phyloP scores from a whole-genome alignment of 768 basidiomycete genomes.

The Daedaleopsis nitida region DNA sequence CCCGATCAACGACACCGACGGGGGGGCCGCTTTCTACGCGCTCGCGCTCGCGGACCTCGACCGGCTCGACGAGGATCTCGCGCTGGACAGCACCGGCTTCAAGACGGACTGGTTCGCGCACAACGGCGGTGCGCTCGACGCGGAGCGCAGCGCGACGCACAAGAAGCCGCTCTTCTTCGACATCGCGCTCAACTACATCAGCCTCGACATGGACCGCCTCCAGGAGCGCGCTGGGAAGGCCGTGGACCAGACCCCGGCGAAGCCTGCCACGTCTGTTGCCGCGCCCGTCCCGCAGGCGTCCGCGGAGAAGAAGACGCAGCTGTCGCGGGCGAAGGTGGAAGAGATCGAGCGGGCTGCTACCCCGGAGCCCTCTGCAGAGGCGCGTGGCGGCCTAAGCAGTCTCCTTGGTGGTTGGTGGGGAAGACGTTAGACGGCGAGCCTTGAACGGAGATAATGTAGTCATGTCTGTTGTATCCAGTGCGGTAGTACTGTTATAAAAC shows the following conservation, averaged over 20 bases:
- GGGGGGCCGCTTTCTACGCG: constrained; percentile 54
- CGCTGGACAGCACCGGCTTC: constrained; percentile 47
- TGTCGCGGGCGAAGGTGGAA: constrained; percentile 57
- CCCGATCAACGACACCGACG: constrained; percentile 39
- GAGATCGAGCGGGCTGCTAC: constrained; percentile 51
- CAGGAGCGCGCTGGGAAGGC: constrained; percentile 70
- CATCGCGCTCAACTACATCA: constrained; percentile 90
- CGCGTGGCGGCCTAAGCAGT: constrained; percentile 59
- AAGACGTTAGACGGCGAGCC: constrained; percentile 12
- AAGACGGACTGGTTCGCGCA: constrained; percentile 80
- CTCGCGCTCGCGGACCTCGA: constrained; percentile 47
- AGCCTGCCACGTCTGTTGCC: neutral
- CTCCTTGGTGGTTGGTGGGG: constrained; percentile 89
- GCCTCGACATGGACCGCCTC: constrained; percentile 80
- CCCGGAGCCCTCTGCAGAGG: constrained; percentile 47
- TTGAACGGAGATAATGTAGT: neutral
- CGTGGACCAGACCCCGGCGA: constrained; percentile 20
- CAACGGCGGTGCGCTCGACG: constrained; percentile 61
- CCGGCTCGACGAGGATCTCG: constrained; percentile 53
- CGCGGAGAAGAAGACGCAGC: constrained; percentile 46
- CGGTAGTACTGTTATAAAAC: neutral
- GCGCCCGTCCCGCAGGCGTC: constrained; percentile 29
- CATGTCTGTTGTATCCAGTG: neutral
- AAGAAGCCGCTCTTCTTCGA: constrained; percentile 94
- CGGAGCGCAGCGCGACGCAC: constrained; percentile 46